These are phyloP conservation scores for Platanthera guangdongensis DNA, from an alignment of 106 monocot genomes.

Conservation along the genomic window DNA sequence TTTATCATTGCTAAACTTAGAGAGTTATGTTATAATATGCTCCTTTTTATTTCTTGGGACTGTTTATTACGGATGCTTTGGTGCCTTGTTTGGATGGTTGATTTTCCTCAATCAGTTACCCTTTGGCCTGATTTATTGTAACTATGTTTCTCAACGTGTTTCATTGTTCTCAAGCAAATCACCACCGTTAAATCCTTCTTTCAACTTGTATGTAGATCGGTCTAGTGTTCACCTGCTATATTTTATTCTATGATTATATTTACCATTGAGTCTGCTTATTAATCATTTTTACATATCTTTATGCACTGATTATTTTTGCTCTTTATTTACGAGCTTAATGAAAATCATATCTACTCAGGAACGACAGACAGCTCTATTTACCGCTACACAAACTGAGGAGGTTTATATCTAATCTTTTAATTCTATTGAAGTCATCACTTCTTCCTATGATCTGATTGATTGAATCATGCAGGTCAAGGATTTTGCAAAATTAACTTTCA, in stretches of 20 bases:
- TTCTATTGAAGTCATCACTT: not conserved
- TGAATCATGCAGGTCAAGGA: slow-evolving; percentile 59
- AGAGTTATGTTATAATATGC: not conserved
- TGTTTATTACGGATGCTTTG: not conserved
- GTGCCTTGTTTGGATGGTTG: not conserved
- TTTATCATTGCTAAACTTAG: not conserved
- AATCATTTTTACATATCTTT: not conserved
- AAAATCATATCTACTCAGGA: slow-evolving; percentile 33
- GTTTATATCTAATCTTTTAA: slow-evolving; percentile 18
- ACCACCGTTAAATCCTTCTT: not conserved
- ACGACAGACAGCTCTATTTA: slow-evolving; percentile 84
- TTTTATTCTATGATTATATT: not conserved
- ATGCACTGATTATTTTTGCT: not conserved
- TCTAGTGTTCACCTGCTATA: not conserved
- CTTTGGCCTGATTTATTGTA: not conserved
- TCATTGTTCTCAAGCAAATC: not conserved
- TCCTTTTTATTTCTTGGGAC: not conserved
- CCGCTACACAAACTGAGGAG: slow-evolving; percentile 89
- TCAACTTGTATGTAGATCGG: not conserved
- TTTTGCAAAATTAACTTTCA: slow-evolving; percentile 74
- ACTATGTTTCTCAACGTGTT: not conserved
- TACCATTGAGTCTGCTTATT: not conserved
- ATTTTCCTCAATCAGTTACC: not conserved
- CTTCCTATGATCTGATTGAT: not conserved
- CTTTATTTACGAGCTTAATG: slow-evolving; percentile 2